phyloP scores from a whole-genome alignment of 2,329 filamentous ascomycete genomes.

The Thermothelomyces thermophilus region DNA sequence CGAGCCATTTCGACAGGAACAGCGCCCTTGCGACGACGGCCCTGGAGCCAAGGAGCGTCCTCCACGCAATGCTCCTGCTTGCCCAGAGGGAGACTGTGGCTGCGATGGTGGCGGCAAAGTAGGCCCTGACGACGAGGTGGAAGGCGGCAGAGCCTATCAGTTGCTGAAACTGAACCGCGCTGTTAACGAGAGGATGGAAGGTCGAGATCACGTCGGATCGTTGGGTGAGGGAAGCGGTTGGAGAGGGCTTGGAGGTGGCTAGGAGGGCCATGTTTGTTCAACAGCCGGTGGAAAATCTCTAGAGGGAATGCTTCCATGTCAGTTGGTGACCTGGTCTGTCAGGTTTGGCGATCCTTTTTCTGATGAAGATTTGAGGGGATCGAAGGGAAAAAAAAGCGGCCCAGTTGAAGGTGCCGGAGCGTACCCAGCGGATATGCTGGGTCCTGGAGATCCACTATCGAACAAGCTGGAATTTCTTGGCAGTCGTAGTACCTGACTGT shows the following conservation, averaged over 20 bases:
- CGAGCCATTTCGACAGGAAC: not conserved
- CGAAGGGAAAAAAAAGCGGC: not conserved
- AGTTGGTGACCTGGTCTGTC: not conserved
- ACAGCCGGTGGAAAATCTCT: not conserved
- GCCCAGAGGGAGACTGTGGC: constrained; percentile 12
- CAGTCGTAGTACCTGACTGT: constrained; percentile 10
- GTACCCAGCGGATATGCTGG: constrained; percentile 1
- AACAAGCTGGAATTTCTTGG: constrained; percentile 19
- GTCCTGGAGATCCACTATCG: not conserved
- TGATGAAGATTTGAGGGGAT: no score
- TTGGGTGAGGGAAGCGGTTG: constrained; percentile 13
- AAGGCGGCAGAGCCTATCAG: constrained; percentile 18
- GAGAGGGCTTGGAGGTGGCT: constrained; percentile 15
- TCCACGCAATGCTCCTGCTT: constrained; percentile 18
- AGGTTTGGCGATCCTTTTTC: no score
- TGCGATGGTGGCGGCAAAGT: constrained; percentile 19
- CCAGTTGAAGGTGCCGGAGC: constrained; percentile 1
- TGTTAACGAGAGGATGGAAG: constrained; percentile 17
- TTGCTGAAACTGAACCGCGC: constrained; percentile 20
- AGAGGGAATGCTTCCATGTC: constrained; percentile 7
- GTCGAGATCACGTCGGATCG: constrained; percentile 16
- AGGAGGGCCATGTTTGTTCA: constrained; percentile 19
- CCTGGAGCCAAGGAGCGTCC: constrained; percentile 11
- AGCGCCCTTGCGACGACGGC: constrained; percentile 5
- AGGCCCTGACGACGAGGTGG: constrained; percentile 18